Evolutionary conservation across 2,329 filamentous ascomycete genomes (phyloP).

Genomic region (Dothistroma pini): DNA sequence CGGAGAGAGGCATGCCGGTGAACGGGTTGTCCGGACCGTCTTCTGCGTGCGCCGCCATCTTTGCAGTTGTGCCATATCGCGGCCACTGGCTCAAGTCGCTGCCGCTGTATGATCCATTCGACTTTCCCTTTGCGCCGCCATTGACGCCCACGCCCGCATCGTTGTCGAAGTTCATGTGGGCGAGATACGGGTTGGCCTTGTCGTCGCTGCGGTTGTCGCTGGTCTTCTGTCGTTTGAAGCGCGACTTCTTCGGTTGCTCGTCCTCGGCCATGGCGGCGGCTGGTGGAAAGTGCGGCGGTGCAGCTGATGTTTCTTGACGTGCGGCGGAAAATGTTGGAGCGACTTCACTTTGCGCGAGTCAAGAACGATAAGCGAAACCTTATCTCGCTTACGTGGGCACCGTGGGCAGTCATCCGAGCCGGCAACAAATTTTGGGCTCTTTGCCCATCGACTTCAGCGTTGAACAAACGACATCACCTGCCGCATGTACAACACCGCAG

Average conservation of each 20-base stretch:
- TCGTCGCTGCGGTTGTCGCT: conserved; percentile 56
- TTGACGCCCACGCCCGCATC: conserved; percentile 29
- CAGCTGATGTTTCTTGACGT: background rate
- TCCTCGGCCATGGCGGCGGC: conserved; percentile 44
- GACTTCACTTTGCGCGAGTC: background rate
- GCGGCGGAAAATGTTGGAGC: background rate
- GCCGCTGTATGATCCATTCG: conserved; percentile 15
- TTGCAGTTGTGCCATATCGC: conserved; percentile 75
- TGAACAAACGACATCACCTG: background rate
- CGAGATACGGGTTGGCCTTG: conserved; percentile 78
- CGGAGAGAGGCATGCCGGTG: conserved; percentile 70
- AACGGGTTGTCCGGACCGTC: conserved; percentile 82
- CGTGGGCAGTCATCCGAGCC: too few relatives aligned
- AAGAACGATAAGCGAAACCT: background rate
- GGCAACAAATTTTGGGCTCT: too few relatives aligned
- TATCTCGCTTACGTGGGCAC: background rate
- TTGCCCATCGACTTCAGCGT: background rate
- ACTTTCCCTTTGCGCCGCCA: conserved; percentile 31
- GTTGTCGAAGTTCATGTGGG: conserved; percentile 68
- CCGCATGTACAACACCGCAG: background rate
- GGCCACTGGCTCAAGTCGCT: conserved; percentile 59
- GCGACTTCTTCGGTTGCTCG: conserved; percentile 26
- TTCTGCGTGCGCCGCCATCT: conserved; percentile 69
- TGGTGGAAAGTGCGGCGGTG: background rate
- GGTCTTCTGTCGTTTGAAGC: conserved; percentile 51